Evolutionary conservation across 441 rosid genomes (phyloP).

Genomic region (Adansonia gregorii): DNA sequence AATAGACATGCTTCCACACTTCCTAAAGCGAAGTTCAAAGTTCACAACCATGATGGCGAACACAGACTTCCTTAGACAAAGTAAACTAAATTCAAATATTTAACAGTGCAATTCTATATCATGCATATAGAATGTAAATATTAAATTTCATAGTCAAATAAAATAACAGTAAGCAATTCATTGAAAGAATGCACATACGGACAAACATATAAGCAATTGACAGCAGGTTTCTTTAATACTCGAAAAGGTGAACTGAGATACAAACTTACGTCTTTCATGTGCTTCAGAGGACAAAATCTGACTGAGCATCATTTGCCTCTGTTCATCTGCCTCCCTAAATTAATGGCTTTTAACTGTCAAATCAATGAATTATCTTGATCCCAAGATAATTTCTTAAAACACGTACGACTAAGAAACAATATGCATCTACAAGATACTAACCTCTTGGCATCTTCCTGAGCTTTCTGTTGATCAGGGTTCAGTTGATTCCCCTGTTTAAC

Average conservation of each 20-base stretch:
- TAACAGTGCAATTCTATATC: background rate
- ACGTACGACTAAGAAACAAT: constrained; percentile 11
- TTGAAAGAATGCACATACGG: background rate
- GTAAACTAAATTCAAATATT: background rate
- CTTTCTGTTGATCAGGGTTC: constrained; percentile 69
- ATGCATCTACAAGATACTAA: constrained; percentile 27
- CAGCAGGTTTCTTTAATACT: background rate
- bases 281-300: constrained; percentile 88
- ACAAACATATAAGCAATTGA: constrained; percentile 3
- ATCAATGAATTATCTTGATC: background rate
- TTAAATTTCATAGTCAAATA: background rate
- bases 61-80: no score
- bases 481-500: constrained; percentile 64
- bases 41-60: no score
- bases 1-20: background rate
- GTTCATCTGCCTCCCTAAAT: constrained; percentile 91
- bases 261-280: constrained; percentile 79
- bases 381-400: background rate
- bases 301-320: constrained; percentile 92
- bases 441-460: constrained; percentile 89
- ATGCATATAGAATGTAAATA: background rate
- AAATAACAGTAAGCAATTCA: background rate
- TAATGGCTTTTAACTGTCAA: constrained; percentile 25
- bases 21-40: background rate
- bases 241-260: constrained; percentile 23